Conservation (phyloP, 495 filamentous ascomycete species). For the Clavariopsis aquatica region DNA sequence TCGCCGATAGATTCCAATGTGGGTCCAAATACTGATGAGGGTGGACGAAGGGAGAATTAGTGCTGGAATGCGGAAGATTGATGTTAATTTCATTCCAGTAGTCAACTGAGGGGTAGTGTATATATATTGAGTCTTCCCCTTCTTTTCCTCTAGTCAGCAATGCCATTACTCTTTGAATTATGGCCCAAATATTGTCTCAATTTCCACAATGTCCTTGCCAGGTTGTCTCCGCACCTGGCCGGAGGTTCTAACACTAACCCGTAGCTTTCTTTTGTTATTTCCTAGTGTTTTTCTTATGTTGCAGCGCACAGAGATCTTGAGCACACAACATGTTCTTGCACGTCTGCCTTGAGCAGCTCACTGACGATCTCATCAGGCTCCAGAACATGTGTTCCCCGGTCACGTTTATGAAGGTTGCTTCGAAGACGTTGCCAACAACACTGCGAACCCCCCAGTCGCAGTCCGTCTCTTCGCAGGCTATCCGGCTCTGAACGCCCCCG, state of each 20-base stretch:
- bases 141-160: not conserved
- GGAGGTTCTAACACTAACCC: not conserved
- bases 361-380: not conserved
- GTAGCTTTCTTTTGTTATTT: not conserved
- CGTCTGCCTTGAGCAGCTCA: not conserved
- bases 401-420: not conserved
- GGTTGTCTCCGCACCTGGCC: not conserved
- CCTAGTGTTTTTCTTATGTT: not conserved
- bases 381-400: not conserved
- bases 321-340: constrained; percentile 1
- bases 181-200: not conserved
- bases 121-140: too few species aligned
- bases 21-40: too few species aligned
- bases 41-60: too few species aligned
- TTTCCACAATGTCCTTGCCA: not conserved
- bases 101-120: too few species aligned
- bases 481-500: not conserved
- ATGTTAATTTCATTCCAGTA: too few species aligned
- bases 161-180: not conserved
- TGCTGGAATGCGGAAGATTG: too few species aligned
- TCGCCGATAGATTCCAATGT: too few species aligned
- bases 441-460: not conserved
- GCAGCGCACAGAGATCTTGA: not conserved
- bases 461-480: not conserved
- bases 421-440: not conserved